Evolutionary conservation across 345 rosid species (phyloP), one percentile per base, ranked within the genome.

Genomic region (Capsella bursapastoris): DNA sequence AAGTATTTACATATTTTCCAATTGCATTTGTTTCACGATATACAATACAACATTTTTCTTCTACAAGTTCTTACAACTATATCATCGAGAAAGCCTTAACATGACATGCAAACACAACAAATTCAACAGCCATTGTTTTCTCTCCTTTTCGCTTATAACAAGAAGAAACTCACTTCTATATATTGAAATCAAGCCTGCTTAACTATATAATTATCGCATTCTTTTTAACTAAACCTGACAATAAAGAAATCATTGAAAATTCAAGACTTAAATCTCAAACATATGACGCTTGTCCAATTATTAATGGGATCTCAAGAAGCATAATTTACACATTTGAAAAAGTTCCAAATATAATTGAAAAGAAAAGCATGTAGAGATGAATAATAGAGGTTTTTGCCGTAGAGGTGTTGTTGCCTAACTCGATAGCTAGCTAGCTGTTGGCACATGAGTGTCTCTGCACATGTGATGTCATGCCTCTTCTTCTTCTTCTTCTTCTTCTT

Each of bases 381-480:
- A 74, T 74, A 74, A 74, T 66, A 38, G 62, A 68, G 25, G 25
- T 18, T 38, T 67, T 50, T 74, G 78, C 49, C 61, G 73, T 50
- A 28, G 59, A 66, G 35, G 37, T 22, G 35, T 18, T 74, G 25
- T 66, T 67, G 55, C 73, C 78, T 58, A 67, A 53, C 25, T 29
- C 66, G 59, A 52, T 45, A 76, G 74, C 27, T 76, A 22, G 25
- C 25, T 22, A 22, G 74, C 34, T 68, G 74, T 43, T 68, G 63
- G 41, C 79, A 76, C 79, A 76, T 76, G 79, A 75, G 73, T 74
- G 53, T 58, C 38, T 67, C 60, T 66, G 55, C 73, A 50, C 43
- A 75, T 68, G 79, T 50, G 16, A 35, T 62, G 34, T 4, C 34
- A 31, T 31, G 34, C 5, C 5, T 61, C 50, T 25, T 32, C 69